Base-by-base conservation (phyloP, 345 rosid genomes). In the Capsella bursapastoris region DNA sequence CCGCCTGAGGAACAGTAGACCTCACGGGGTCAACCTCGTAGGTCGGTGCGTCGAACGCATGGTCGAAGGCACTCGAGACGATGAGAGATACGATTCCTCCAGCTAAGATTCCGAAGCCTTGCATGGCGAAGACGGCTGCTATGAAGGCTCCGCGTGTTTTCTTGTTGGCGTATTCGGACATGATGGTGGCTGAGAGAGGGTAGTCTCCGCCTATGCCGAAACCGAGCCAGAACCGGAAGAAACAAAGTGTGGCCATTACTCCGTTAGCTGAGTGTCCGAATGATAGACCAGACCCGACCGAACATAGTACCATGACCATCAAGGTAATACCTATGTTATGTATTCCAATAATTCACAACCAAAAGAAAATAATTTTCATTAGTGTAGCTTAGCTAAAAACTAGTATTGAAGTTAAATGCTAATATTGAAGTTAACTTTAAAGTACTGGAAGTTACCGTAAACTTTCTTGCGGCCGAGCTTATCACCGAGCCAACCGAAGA, bases 171-270 rank as follows among this genome's bases (percentile, higher is more conserved):
- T 90, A 90, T 68, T 90, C 94, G 0, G 94, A 90, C 94, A 90
- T 90, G 47, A 90, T 87, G 22, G 86, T 89, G 4, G 94, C 90
- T 0, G 97, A 90, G 27, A 90, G 91, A 0, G 97, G 97, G 59
- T 90, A 90, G 74, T 90, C 94, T 3, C 97, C 97, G 16, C 97
- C 94, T 15, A 90, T 90, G 28, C 97, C 94, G 8, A 88, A 88
- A 1, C 94, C 94, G 0, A 88, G 94, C 97, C 97, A 90, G 80
- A 88, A 88, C 41, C 97, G 84, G 72, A 90, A 90, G 87, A 88
- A 90, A 77, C 97, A 90, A 12, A 90, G 88, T 28, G 82, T 78
- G 4, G 73, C 81, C 14, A 87, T 65, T 34, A 84, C 89, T 52
- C 87, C 79, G 4, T 74, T 59, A 2, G 88, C 41, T 4, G 86